phyloP scores from a whole-genome alignment of 805 yeast genomes.

The Yarrowia sp. region DNA sequence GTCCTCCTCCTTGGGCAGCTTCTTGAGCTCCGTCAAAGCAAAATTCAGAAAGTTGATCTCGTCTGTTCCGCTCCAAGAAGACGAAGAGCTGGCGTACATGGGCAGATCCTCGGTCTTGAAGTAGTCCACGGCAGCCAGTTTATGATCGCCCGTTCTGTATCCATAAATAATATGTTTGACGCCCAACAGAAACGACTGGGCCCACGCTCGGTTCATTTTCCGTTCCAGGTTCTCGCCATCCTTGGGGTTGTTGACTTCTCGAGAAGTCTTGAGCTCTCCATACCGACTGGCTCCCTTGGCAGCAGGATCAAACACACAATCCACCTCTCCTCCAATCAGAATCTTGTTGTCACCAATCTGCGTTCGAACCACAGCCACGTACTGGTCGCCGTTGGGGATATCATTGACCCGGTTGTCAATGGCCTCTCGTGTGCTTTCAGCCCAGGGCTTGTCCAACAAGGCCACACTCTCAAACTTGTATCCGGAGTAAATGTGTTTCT shows the following conservation, averaged over 20 bases:
- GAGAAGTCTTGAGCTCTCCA: conserved; percentile 77
- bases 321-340: conserved; percentile 85
- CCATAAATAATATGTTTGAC: conserved; percentile 80
- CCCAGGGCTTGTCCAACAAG: conserved; percentile 75
- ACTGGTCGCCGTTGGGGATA: conserved; percentile 58
- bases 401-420: conserved; percentile 69
- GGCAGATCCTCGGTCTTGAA: conserved; percentile 80
- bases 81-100: conserved; percentile 34
- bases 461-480: conserved; percentile 83
- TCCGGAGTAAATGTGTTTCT: conserved; percentile 44
- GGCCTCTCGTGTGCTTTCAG: conserved; percentile 57
- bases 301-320: conserved; percentile 77
- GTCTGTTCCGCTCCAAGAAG: conserved; percentile 70
- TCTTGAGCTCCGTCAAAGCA: conserved; percentile 72
- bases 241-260: conserved; percentile 52
- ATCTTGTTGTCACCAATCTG: conserved; percentile 74
- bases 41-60: conserved; percentile 82
- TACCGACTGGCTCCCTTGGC: conserved; percentile 50
- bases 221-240: conserved; percentile 68
- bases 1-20: conserved; percentile 52
- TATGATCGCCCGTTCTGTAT: conserved; percentile 70
- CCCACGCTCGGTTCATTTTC: conserved; percentile 82
- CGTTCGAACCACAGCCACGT: conserved; percentile 73
- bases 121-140: conserved; percentile 69
- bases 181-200: conserved; percentile 88